A percentile compares a stretch with the other conserved stretches of the same genome.
These are phyloP conservation scores for Physaria fendleri DNA, from an alignment of 345 rosid genomes.

Conservation along the genomic window DNA sequence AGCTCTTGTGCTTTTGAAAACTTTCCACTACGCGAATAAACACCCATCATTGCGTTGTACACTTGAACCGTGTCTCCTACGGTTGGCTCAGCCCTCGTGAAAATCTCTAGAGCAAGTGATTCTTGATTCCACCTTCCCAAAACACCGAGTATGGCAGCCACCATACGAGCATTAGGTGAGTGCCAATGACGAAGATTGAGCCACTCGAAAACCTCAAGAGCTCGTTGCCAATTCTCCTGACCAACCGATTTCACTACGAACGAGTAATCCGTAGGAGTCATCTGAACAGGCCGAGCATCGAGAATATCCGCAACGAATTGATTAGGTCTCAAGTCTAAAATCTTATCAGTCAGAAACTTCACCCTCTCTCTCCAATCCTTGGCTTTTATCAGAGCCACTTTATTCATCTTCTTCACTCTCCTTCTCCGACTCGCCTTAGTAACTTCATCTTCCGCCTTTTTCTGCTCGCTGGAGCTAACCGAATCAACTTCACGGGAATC, in stretches of 20 bases:
- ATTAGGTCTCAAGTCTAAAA: conserved; percentile 44
- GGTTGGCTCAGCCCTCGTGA: conserved; percentile 49
- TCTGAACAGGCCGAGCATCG: conserved; percentile 64
- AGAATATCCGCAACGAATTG: conserved; percentile 78
- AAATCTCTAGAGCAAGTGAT: conserved; percentile 67
- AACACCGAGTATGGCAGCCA: conserved; percentile 72
- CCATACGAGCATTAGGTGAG: conserved; percentile 79
- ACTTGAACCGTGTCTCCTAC: conserved; percentile 77
- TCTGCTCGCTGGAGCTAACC: conserved; percentile 16
- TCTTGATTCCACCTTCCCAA: conserved; percentile 84
- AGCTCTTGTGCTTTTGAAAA: conserved; percentile 57
- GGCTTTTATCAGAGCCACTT: conserved; percentile 75
- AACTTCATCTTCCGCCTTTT: conserved; percentile 30
- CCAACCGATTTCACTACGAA: conserved; percentile 86
- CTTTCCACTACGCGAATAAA: conserved; percentile 67
- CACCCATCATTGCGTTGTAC: conserved; percentile 95
- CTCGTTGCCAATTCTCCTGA: conserved; percentile 80
- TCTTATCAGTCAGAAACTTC: conserved; percentile 53
- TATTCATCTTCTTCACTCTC: conserved; percentile 74
- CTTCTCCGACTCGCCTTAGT: conserved; percentile 44
- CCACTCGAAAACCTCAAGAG: conserved; percentile 92
- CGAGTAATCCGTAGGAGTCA: conserved; percentile 91
- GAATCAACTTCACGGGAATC: conserved; percentile 19
- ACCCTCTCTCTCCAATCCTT: conserved; percentile 91
- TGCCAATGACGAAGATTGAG: conserved; percentile 78